Evolutionary conservation across 106 monocot species (phyloP).

Genomic region (Dactylorhiza incarnata): DNA sequence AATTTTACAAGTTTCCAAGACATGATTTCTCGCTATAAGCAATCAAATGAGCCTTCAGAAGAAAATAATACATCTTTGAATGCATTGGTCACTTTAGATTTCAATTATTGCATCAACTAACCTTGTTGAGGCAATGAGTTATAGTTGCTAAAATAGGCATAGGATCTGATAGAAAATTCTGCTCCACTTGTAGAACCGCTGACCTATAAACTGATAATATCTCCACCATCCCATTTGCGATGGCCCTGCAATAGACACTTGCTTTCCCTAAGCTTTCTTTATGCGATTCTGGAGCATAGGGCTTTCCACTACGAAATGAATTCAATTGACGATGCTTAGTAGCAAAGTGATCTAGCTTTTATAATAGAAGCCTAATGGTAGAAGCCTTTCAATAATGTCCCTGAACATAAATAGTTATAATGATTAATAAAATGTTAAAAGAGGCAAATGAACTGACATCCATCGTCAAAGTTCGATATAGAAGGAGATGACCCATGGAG

Average conservation of each 20-base stretch:
- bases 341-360: conserved; percentile 81
- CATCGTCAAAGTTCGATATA: background rate
- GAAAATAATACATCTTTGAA: background rate
- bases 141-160: conserved; percentile 79
- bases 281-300: conserved; percentile 4
- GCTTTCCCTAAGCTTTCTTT: conserved; percentile 30
- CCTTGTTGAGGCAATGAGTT: conserved; percentile 84
- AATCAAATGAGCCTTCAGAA: background rate
- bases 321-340: conserved; percentile 59
- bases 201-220: conserved; percentile 85
- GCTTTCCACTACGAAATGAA: conserved; percentile 26
- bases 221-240: conserved; percentile 93
- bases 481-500: background rate
- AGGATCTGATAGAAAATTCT: conserved; percentile 85
- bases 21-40: too few species aligned
- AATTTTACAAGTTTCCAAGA: too few species aligned
- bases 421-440: conserved; percentile 4
- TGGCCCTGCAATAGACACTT: conserved; percentile 79
- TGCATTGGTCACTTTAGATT: background rate
- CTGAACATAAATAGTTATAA: conserved; percentile 27
- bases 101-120: conserved; percentile 10
- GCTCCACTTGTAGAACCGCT: conserved; percentile 88
- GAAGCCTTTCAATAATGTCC: conserved; percentile 70
- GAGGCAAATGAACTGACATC: background rate
- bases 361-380: conserved; percentile 90